Conservation (phyloP, 805 yeast genomes). For the Saturnispora saitoi region DNA sequence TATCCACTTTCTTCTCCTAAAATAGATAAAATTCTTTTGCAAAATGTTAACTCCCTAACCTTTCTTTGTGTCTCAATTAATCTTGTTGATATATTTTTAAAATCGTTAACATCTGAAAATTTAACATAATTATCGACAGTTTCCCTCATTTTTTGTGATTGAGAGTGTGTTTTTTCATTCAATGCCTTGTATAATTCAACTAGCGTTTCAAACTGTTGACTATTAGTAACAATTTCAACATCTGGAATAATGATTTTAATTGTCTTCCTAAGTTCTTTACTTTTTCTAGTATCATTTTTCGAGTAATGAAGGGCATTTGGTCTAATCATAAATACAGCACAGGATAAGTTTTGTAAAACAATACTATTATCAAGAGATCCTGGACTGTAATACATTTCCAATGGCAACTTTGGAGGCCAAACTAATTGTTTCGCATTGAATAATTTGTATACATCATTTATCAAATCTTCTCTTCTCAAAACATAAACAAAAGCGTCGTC, state of each 20-base stretch:
- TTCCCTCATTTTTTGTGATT: conserved; percentile 34
- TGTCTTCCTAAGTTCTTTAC: conserved; percentile 11
- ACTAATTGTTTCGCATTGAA: conserved; percentile 23
- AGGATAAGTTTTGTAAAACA: conserved; percentile 44
- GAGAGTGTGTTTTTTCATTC: conserved; percentile 29
- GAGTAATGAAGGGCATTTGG: conserved; percentile 46
- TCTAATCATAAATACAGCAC: conserved; percentile 38
- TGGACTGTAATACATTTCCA: conserved; percentile 51
- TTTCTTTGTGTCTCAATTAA: conserved; percentile 19
- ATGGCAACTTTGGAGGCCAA: conserved; percentile 66
- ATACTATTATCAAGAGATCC: conserved; percentile 34
- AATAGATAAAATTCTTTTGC: conserved; percentile 17
- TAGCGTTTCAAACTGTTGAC: conserved; percentile 47
- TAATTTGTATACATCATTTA: conserved; percentile 27
- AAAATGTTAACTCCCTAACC: conserved; percentile 18
- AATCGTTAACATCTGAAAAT: conserved; percentile 23
- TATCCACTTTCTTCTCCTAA: neutral
- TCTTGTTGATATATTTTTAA: conserved; percentile 13
- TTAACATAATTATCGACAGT: conserved; percentile 26
- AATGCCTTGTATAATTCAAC: conserved; percentile 43
- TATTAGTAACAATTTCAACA: conserved; percentile 44
- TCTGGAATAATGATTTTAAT: conserved; percentile 32
- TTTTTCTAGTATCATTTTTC: conserved; percentile 18
- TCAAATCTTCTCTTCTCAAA: conserved; percentile 32
- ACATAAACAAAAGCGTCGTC: conserved; percentile 50